Evolutionary conservation across 768 basidiomycete genomes (phyloP).

Genomic region (Russula olivacea): DNA sequence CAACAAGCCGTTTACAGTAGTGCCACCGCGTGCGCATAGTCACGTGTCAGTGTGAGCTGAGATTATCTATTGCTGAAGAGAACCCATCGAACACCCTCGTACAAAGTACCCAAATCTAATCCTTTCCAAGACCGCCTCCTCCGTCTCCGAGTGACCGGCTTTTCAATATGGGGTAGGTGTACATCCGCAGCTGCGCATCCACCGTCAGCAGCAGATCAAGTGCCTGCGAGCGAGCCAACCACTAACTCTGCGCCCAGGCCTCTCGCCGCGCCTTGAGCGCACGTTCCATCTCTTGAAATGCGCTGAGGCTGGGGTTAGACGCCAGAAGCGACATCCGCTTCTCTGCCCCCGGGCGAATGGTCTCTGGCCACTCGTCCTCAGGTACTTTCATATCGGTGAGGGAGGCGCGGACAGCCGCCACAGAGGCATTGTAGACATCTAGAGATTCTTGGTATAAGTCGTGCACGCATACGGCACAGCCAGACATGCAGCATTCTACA

Average conservation of each 20-base stretch:
- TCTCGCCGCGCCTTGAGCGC: slow-evolving; percentile 45
- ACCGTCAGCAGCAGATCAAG: slow-evolving; percentile 17
- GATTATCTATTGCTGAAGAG: slow-evolving; percentile 42
- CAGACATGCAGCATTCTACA: slow-evolving; percentile 91
- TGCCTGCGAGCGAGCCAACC: neutral
- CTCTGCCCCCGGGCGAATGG: slow-evolving; percentile 33
- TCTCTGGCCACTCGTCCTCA: slow-evolving; percentile 58
- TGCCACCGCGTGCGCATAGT: too few species aligned
- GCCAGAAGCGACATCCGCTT: slow-evolving; percentile 27
- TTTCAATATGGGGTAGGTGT: neutral
- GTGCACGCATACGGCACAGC: slow-evolving; percentile 88
- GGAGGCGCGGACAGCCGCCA: slow-evolving; percentile 45
- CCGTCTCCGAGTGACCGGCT: neutral
- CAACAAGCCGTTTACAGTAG: too few species aligned
- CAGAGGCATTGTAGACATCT: slow-evolving; percentile 50
- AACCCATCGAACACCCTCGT: slow-evolving; percentile 46
- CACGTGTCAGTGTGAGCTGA: slow-evolving; percentile 1
- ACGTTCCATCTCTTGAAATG: slow-evolving; percentile 70
- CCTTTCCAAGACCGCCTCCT: neutral
- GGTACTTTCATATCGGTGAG: slow-evolving; percentile 48
- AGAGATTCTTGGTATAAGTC: slow-evolving; percentile 78
- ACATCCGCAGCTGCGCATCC: slow-evolving; percentile 1
- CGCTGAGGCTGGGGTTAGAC: slow-evolving; percentile 40
- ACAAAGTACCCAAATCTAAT: slow-evolving; percentile 28
- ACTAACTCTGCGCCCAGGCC: slow-evolving; percentile 20